These are phyloP conservation scores for Penicillium cinerascens DNA, from an alignment of 495 filamentous ascomycete genomes.

Conservation along the genomic window DNA sequence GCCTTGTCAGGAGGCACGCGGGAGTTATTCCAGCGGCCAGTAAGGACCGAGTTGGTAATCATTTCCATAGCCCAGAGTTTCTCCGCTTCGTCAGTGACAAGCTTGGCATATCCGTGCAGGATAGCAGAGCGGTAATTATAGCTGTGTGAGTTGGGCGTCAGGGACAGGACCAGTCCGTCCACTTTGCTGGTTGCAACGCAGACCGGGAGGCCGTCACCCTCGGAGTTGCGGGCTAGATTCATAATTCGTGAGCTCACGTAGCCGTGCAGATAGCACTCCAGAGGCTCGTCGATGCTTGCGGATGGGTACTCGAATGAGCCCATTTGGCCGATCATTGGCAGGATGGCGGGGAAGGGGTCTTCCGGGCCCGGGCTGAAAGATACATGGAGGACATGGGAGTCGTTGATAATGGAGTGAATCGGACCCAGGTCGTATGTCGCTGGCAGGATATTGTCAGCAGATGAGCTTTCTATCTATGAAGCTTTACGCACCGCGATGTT, in stretches of 20 bases:
- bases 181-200: slow-evolving; percentile 66
- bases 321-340: slow-evolving; percentile 90
- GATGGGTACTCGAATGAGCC: slow-evolving; percentile 64
- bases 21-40: slow-evolving; percentile 64
- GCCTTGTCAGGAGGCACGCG: slow-evolving; percentile 67
- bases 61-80: slow-evolving; percentile 81
- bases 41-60: slow-evolving; percentile 72
- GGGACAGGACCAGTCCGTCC: slow-evolving; percentile 71
- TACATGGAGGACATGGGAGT: slow-evolving; percentile 72
- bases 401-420: slow-evolving; percentile 80
- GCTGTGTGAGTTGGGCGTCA: slow-evolving; percentile 75
- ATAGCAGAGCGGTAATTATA: slow-evolving; percentile 88
- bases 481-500: slow-evolving; percentile 54
- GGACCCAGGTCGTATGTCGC: slow-evolving; percentile 70
- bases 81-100: slow-evolving; percentile 65
- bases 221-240: slow-evolving; percentile 55
- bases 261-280: slow-evolving; percentile 85
- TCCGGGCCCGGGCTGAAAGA: slow-evolving; percentile 64
- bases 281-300: slow-evolving; percentile 56
- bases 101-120: slow-evolving; percentile 68
- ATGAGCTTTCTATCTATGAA: not conserved
- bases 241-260: slow-evolving; percentile 80
- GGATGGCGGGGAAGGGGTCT: slow-evolving; percentile 69
- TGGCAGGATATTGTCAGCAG: slow-evolving; percentile 28
- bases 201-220: slow-evolving; percentile 54